Conservation (phyloP, 2,329 filamentous ascomycete species). For the Botrytis cinerea region DNA sequence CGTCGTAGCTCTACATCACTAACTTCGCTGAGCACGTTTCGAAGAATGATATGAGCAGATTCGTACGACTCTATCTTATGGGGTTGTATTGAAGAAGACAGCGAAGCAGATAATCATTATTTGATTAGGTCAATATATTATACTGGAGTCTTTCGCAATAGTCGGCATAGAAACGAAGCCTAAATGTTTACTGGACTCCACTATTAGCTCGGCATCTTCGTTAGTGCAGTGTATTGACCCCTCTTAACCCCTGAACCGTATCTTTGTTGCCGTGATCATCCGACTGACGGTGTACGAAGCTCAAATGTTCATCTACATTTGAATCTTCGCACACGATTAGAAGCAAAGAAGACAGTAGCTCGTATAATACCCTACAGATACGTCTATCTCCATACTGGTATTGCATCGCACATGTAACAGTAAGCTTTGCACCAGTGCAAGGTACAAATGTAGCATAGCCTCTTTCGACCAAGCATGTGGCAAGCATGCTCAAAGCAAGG, state of each 20-base stretch:
- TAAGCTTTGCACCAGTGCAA: neutral
- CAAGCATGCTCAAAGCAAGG: conserved; percentile 4
- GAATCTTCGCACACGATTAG: no score
- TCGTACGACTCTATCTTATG: neutral
- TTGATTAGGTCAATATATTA: conserved; percentile 5
- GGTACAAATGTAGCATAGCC: conserved; percentile 6
- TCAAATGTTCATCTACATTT: neutral
- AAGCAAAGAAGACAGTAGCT: neutral
- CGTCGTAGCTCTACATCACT: neutral
- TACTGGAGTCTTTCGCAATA: neutral
- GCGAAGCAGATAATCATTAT: neutral
- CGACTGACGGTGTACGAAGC: neutral
- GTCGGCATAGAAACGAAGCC: conserved; percentile 1
- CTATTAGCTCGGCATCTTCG: conserved; percentile 10
- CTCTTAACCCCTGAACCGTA: conserved; percentile 16
- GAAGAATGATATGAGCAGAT: neutral
- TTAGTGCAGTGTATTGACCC: conserved; percentile 6
- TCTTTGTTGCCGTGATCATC: conserved; percentile 2
- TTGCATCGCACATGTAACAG: neutral
- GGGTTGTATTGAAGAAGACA: neutral
- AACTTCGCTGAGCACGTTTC: neutral
- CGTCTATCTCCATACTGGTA: neutral
- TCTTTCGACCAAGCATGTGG: neutral
- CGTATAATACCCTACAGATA: neutral
- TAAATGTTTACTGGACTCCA: neutral